Conservation (phyloP, 1,284 basidiomycete species). For the Boletellus deceptivus region DNA sequence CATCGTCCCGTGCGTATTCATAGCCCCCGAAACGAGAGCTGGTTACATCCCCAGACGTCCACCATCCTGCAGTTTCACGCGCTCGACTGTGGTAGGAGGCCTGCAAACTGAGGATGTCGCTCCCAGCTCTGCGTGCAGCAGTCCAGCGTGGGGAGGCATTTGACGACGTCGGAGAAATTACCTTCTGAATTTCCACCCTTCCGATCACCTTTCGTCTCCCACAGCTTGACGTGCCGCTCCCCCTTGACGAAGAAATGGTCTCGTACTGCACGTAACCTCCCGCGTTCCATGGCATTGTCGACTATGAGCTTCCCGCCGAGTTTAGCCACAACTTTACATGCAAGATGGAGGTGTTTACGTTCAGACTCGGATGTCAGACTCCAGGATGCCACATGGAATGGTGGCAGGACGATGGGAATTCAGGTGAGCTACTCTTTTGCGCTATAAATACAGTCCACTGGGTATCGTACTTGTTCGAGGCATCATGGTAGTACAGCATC, state of each 20-base stretch:
- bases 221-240: conserved; percentile 8
- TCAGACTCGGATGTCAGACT: conserved; percentile 5
- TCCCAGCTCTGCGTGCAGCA: neutral
- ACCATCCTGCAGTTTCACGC: conserved; percentile 8
- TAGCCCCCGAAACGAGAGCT: neutral
- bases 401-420: conserved; percentile 3
- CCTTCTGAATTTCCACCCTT: neutral
- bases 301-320: too few relatives aligned
- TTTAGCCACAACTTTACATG: too few relatives aligned
- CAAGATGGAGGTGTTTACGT: too few relatives aligned
- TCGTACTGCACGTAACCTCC: too few relatives aligned
- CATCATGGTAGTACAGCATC: neutral
- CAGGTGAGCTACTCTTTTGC: conserved; percentile 1
- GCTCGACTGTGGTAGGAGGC: conserved; percentile 6
- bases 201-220: conserved; percentile 3
- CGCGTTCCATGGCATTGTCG: too few relatives aligned
- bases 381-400: conserved; percentile 5
- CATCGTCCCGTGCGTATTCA: neutral
- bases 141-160: neutral
- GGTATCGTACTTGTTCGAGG: neutral
- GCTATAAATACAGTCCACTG: neutral
- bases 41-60: neutral
- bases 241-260: too few relatives aligned
- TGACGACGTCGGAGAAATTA: neutral
- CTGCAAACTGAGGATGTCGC: conserved; percentile 2